Conservation (phyloP, 768 basidiomycete genomes). For the Boletus rubroflammeus region DNA sequence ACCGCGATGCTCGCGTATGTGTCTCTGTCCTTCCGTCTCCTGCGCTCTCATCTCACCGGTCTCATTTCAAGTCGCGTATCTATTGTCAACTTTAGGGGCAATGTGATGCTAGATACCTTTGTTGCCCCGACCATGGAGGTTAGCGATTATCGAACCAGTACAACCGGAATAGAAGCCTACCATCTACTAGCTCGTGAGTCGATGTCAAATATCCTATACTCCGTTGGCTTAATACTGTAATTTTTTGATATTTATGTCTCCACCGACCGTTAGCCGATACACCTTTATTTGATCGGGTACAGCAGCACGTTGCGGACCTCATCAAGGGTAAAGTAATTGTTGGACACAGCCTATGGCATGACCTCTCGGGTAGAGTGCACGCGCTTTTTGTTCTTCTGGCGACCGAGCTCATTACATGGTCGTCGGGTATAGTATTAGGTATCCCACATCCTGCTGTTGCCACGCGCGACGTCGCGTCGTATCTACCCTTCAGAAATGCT, state of each 20-base stretch:
- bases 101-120: conserved; percentile 56
- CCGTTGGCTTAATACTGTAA: neutral
- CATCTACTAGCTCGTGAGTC: conserved; percentile 40
- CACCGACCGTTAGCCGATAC: conserved; percentile 28
- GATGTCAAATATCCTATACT: neutral
- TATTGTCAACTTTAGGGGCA: conserved; percentile 57
- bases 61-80: conserved; percentile 43
- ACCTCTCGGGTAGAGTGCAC: conserved; percentile 59
- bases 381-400: neutral
- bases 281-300: conserved; percentile 60
- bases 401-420: conserved; percentile 12
- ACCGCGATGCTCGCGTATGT: conserved; percentile 81
- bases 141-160: conserved; percentile 67
- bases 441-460: conserved; percentile 75
- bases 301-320: conserved; percentile 59
- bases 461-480: conserved; percentile 79
- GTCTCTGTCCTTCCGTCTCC: conserved; percentile 3
- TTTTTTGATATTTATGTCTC: neutral
- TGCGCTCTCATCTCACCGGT: conserved; percentile 6
- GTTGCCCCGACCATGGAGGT: conserved; percentile 65
- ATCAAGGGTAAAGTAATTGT: conserved; percentile 71
- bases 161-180: conserved; percentile 50
- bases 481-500: conserved; percentile 74
- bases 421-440: conserved; percentile 55
- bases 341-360: conserved; percentile 78